Percentiles rank a stretch among this genome's conserved stretches.
Evolutionary conservation across 345 rosid species (phyloP).

Genomic region (Ricinus communis): DNA sequence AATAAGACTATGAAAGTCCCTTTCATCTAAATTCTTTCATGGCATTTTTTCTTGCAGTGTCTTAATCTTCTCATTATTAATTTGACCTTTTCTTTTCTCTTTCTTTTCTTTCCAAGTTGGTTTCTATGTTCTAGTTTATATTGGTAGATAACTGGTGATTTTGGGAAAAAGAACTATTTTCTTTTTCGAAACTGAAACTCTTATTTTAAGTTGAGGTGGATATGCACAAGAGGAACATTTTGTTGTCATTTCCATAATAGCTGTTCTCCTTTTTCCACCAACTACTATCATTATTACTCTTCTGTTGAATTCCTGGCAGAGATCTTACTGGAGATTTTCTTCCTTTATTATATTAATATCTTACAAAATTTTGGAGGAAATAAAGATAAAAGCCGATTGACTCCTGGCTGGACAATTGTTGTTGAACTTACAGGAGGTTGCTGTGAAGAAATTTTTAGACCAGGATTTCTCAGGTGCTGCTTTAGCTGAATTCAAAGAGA

Average conservation of each 20-base stretch:
- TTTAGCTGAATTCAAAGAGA: conserved; percentile 95
- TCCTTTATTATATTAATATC: not conserved
- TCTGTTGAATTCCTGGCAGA: conserved; percentile 2
- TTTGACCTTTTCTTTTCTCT: not conserved
- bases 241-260: not conserved
- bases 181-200: not conserved
- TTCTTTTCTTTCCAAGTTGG: not conserved
- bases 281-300: not conserved
- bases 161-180: too few species aligned
- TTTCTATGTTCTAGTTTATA: not conserved
- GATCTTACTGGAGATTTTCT: conserved; percentile 4
- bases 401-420: conserved; percentile 30
- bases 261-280: not conserved
- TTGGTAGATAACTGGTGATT: not conserved
- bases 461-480: conserved; percentile 99
- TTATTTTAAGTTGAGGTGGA: not conserved
- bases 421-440: conserved; percentile 77
- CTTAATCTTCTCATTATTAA: not conserved
- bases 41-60: not conserved
- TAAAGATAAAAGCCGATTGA: not conserved
- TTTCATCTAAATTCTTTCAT: not conserved
- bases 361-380: conserved; percentile 1
- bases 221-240: not conserved
- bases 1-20: not conserved
- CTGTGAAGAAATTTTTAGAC: conserved; percentile 98